phyloP scores from a whole-genome alignment of 768 basidiomycete genomes.

The Piloderma croceum region DNA sequence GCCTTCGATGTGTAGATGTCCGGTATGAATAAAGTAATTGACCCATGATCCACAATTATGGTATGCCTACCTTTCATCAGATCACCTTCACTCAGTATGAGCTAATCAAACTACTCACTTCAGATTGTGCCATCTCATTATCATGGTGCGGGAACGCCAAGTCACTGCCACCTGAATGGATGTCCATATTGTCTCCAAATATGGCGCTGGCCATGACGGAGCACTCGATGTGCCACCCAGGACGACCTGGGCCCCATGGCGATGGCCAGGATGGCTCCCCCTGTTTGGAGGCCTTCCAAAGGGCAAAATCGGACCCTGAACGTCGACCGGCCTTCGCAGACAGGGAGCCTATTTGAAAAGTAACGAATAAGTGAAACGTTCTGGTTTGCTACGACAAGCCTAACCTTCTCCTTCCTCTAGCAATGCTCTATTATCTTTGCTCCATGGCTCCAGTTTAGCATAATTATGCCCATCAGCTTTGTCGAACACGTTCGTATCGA shows the following conservation, averaged over 20 bases:
- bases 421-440: slow-evolving; percentile 85
- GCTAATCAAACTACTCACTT: slow-evolving; percentile 44
- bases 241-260: slow-evolving; percentile 92
- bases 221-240: slow-evolving; percentile 99
- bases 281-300: slow-evolving; percentile 96
- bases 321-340: slow-evolving; percentile 57
- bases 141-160: slow-evolving; percentile 99
- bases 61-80: slow-evolving; percentile 66
- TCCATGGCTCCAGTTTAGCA: slow-evolving; percentile 94
- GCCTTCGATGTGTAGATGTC: slow-evolving; percentile 96
- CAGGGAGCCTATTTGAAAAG: slow-evolving; percentile 49
- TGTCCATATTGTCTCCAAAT: slow-evolving; percentile 88
- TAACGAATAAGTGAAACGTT: not conserved
- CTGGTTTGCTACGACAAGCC: slow-evolving; percentile 10
- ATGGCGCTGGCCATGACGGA: slow-evolving; percentile 96
- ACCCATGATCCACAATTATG: slow-evolving; percentile 92
- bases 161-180: slow-evolving; percentile 96
- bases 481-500: slow-evolving; percentile 83
- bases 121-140: slow-evolving; percentile 96
- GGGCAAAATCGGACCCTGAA: slow-evolving; percentile 88
- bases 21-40: slow-evolving; percentile 98
- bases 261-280: slow-evolving; percentile 97
- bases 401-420: slow-evolving; percentile 90
- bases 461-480: slow-evolving; percentile 73
- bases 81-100: slow-evolving; percentile 6